Evolutionary conservation across 352 stramenopile species (phyloP).

Genomic region (Globisporangium viniferum): DNA sequence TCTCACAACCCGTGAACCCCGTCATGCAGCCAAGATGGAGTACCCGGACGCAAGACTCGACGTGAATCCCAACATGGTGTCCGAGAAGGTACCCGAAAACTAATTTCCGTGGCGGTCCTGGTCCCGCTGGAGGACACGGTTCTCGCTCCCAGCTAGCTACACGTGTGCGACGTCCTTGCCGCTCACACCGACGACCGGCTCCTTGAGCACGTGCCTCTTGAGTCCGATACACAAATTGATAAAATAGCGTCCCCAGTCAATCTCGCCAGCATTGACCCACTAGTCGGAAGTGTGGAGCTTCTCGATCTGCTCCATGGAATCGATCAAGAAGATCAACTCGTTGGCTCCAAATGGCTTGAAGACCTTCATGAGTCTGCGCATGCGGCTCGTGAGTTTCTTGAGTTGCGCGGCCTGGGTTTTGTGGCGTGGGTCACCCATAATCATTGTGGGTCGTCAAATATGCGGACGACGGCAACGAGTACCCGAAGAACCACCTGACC

Average conservation of each 20-base stretch:
- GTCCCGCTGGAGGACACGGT: no score
- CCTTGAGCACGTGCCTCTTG: conserved; percentile 20
- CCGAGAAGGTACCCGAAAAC: no score
- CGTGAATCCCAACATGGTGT: no score
- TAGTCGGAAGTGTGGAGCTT: conserved; percentile 34
- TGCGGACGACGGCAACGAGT: conserved; percentile 74
- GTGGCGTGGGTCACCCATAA: conserved; percentile 53
- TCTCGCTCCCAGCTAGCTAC: no score
- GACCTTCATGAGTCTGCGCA: conserved; percentile 66
- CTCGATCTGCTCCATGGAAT: conserved; percentile 39
- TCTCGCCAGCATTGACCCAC: conserved; percentile 63
- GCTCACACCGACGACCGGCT: no score
- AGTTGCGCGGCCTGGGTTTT: conserved; percentile 66
- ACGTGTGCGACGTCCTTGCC: no score
- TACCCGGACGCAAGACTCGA: no score
- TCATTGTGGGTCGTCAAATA: conserved; percentile 75
- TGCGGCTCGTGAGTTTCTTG: conserved; percentile 73
- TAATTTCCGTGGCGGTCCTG: no score
- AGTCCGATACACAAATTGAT: conserved; percentile 81
- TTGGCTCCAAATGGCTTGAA: conserved; percentile 88
- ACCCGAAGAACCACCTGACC: conserved; percentile 69
- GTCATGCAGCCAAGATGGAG: no score
- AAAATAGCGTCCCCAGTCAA: conserved; percentile 85
- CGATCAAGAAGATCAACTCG: conserved; percentile 73
- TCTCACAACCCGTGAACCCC: no score